Evolutionary conservation across 352 stramenopile genomes (phyloP), one percentile per base, ranked within the genome.

Genomic region (Achlya hypogyna): DNA sequence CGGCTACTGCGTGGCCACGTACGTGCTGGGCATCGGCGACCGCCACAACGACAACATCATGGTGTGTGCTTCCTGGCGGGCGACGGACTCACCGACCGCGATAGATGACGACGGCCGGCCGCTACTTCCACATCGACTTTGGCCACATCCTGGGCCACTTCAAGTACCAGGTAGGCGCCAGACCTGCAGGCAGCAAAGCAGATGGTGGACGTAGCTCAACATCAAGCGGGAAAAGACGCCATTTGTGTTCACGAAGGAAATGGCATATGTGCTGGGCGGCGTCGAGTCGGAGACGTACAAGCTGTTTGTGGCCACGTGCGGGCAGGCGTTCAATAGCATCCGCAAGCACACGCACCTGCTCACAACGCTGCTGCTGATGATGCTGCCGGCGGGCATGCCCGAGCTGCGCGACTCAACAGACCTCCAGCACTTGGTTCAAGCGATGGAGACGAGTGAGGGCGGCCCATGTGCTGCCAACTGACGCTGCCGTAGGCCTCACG

Each of bases 1-100:
- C 53, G 92, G 90, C 12, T 98, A 98, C 74, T 97, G 88, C 75
- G 91, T 98, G 1, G 92, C 91, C 1, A 97, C 91, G 1, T 98
- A 91, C 71, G 87, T 98, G 2, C 78, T 98, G 43, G 93, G 93
- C 40, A 96, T 98, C 66, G 93, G 93, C 63, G 93, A 98, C 72
- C 87, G 93, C 9, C 93, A 98, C 75, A 97, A 96, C 54, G 93
- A 98, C 75, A 98, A 98, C 72, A 96, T 98, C 63, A 98, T 98
- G 95, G 75, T 98, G 69, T 45, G n/a, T 32, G 20, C 8, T 51
- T 8, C 42, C 12, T 22, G n/a, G 22, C 22, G n/a, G n/a, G n/a
- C 27, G 23, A 59, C 51, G 51, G 35, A 23, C 9, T 60, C 34
- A 52, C 23, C 6, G 16, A 12, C 16, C 49, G 29, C 6, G 6